Evolutionary conservation across 2,329 filamentous ascomycete genomes (phyloP).

Genomic region (Taxawa tesnikishii): DNA sequence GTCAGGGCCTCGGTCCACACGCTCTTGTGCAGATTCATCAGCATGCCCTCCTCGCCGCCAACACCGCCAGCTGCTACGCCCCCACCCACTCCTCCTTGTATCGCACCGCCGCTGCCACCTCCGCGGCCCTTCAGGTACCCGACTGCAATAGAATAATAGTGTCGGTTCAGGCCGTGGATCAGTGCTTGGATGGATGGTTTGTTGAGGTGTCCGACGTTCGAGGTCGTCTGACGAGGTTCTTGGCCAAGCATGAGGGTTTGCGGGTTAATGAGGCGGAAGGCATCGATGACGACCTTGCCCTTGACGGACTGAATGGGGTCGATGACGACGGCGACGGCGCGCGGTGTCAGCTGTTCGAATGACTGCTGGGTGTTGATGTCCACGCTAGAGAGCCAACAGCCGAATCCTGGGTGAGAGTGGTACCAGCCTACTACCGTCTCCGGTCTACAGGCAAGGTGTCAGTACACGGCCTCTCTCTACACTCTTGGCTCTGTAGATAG

Average conservation of each 20-base stretch:
- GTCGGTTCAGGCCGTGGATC: constrained; percentile 93
- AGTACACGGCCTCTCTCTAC: too few relatives aligned
- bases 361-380: constrained; percentile 99
- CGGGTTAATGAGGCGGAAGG: constrained; percentile 95
- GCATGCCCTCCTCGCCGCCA: constrained; percentile 91
- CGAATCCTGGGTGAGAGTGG: constrained; percentile 97
- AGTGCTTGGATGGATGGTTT: constrained; percentile 99
- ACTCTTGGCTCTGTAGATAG: too few relatives aligned
- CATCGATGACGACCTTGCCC: constrained; percentile 98
- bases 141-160: constrained; percentile 99
- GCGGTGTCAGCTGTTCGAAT: constrained; percentile 96
- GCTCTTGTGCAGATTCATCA: constrained; percentile 99
- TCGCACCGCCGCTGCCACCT: constrained; percentile 4
- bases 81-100: constrained; percentile 1
- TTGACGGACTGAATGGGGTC: constrained; percentile 99
- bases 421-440: constrained; percentile 99
- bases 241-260: constrained; percentile 97
- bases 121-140: constrained; percentile 68
- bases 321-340: constrained; percentile 93
- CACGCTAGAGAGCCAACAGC: constrained; percentile 96
- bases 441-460: constrained; percentile 43
- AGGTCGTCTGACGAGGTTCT: constrained; percentile 93
- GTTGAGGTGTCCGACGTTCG: constrained; percentile 94
- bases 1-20: constrained; percentile 96
- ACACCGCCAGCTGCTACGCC: constrained; percentile 4